These are phyloP conservation scores for Trichophyton benhamiae DNA, from an alignment of 2,329 filamentous ascomycete species.

Conservation along the genomic window DNA sequence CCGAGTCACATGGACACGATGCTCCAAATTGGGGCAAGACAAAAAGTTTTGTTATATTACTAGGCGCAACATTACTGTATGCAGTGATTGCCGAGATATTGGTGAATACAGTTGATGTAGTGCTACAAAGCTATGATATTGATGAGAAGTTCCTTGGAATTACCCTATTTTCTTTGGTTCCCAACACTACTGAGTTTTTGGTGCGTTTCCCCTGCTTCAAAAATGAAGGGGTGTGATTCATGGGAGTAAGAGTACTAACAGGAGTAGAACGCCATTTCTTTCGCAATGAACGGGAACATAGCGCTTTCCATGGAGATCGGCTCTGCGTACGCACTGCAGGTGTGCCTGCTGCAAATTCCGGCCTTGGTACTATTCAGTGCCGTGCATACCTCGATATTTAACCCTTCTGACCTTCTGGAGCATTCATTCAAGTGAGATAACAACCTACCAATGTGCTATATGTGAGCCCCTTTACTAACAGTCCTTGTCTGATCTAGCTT, in stretches of 20 bases:
- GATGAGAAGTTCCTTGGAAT: constrained; percentile 97
- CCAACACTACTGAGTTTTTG: constrained; percentile 95
- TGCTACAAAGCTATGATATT: constrained; percentile 76
- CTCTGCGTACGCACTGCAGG: constrained; percentile 90
- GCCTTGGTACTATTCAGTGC: constrained; percentile 86
- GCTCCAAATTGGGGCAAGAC: constrained; percentile 95
- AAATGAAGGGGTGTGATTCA: neutral
- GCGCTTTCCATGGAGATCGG: constrained; percentile 98
- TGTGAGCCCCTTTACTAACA: constrained; percentile 10
- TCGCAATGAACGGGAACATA: constrained; percentile 99
- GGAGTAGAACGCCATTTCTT: constrained; percentile 81
- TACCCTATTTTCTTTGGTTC: constrained; percentile 89
- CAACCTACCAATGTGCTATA: neutral
- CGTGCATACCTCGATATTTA: constrained; percentile 48
- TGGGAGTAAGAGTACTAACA: neutral
- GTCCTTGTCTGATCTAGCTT: constrained; percentile 39
- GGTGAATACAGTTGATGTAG: constrained; percentile 94
- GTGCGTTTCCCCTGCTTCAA: constrained; percentile 39
- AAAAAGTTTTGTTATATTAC: constrained; percentile 80
- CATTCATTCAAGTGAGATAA: constrained; percentile 42
- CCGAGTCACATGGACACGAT: constrained; percentile 58
- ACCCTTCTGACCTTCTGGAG: constrained; percentile 40
- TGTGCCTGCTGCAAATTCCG: constrained; percentile 87
- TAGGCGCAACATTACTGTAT: constrained; percentile 81
- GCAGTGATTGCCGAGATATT: constrained; percentile 96